phyloP scores from a whole-genome alignment of 371 early-diverging fungal genomes.

The Mortierella sp. region DNA sequence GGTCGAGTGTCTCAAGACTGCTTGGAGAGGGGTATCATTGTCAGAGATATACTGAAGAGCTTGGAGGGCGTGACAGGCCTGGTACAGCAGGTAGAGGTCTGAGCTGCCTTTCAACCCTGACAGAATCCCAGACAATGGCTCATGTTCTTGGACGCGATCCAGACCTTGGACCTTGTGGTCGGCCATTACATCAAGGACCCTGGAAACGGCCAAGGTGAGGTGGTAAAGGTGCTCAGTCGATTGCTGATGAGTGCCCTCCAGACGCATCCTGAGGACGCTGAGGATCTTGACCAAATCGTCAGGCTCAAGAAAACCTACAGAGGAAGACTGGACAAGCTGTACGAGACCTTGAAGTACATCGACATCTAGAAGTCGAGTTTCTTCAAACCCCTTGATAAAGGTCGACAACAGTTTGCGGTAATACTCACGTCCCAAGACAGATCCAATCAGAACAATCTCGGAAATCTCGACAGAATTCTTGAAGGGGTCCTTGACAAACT shows the following conservation, averaged over 20 bases:
- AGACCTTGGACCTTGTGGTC: constrained; percentile 10
- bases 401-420: neutral
- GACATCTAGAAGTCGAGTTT: neutral
- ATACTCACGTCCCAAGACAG: neutral
- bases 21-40: constrained; percentile 3
- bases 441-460: constrained; percentile 12
- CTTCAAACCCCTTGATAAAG: neutral
- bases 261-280: neutral
- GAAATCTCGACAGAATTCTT: neutral
- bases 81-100: constrained; percentile 14
- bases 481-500: constrained; percentile 10
- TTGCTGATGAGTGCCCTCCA: constrained; percentile 9
- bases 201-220: constrained; percentile 4
- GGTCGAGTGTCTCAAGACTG: neutral
- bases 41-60: constrained; percentile 5
- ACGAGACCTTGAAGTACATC: constrained; percentile 11
- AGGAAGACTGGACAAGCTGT: constrained; percentile 1
- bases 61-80: constrained; percentile 16
- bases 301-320: neutral
- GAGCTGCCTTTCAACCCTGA: neutral
- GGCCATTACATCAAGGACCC: constrained; percentile 15
- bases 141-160: constrained; percentile 1
- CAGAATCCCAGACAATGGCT: neutral
- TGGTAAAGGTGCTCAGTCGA: neutral
- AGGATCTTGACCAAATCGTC: constrained; percentile 17